A percentile compares a stretch with the other conserved stretches of the same genome.
Conservation (phyloP, 1,284 basidiomycete genomes). For the Anthracocystis setariae region DNA sequence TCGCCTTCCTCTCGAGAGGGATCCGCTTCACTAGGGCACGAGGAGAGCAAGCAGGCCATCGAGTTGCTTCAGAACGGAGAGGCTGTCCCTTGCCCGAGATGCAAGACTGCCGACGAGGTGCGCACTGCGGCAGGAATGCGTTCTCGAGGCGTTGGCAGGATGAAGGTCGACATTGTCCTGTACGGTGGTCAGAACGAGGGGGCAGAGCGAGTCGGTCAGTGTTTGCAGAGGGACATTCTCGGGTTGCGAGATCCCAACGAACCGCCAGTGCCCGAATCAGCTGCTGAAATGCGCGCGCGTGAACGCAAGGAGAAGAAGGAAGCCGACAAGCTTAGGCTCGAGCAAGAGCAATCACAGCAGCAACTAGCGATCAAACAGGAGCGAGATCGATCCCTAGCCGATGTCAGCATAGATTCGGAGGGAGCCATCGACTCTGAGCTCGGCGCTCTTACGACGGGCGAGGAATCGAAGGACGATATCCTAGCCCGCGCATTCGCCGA, state of each 20-base stretch:
- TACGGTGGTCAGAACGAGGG: constrained; percentile 88
- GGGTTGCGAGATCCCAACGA: constrained; percentile 64
- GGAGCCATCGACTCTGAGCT: constrained; percentile 28
- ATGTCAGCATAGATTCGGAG: constrained; percentile 36
- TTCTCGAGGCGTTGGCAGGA: constrained; percentile 79
- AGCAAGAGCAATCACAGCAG: constrained; percentile 18
- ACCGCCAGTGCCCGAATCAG: constrained; percentile 60
- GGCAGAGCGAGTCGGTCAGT: constrained; percentile 78
- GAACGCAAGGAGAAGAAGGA: constrained; percentile 48
- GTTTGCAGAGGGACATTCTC: constrained; percentile 64
- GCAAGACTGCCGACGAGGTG: constrained; percentile 76
- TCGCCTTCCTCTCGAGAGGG: constrained; percentile 32
- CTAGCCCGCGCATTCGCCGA: constrained; percentile 48
- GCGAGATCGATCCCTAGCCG: constrained; percentile 4
- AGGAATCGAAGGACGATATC: constrained; percentile 44
- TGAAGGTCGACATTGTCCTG: constrained; percentile 87
- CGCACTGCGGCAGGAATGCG: constrained; percentile 82
- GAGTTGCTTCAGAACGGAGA: constrained; percentile 70
- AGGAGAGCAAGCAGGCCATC: constrained; percentile 50
- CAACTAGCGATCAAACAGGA: constrained; percentile 12
- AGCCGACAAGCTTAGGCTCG: constrained; percentile 16
- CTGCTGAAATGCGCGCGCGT: constrained; percentile 48
- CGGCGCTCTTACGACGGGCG: constrained; percentile 5
- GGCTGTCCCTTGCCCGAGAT: constrained; percentile 82
- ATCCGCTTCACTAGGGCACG: constrained; percentile 36